A percentile compares a stretch with the other conserved stretches of the same genome.
These are phyloP conservation scores for Oxytropis ochrocephala DNA, from an alignment of 306 rosid genomes.

Conservation along the genomic window DNA sequence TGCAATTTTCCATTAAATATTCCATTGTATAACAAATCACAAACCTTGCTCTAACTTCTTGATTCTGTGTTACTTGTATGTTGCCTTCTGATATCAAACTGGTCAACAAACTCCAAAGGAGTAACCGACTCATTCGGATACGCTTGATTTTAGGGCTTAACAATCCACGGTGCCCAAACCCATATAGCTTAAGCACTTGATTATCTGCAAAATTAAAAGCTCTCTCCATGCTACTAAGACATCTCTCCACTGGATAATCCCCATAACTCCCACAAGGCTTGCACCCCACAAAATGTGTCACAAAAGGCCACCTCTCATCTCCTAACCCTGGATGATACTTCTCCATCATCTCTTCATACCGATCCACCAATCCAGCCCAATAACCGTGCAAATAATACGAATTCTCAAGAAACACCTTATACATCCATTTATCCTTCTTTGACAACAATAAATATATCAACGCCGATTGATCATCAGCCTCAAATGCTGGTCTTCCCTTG, in stretches of 20 bases:
- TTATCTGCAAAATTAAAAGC: conserved; percentile 96
- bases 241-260: conserved; percentile 90
- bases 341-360: conserved; percentile 94
- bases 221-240: conserved; percentile 96
- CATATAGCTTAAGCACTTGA: conserved; percentile 85
- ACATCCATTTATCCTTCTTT: conserved; percentile 87
- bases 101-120: conserved; percentile 72
- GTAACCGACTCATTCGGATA: conserved; percentile 74
- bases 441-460: conserved; percentile 81
- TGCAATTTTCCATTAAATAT: not conserved
- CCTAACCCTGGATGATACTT: conserved; percentile 95
- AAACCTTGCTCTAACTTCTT: conserved; percentile 35
- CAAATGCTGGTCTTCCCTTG: conserved; percentile 95
- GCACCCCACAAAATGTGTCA: conserved; percentile 95
- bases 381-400: conserved; percentile 91
- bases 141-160: conserved; percentile 94
- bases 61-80: conserved; percentile 24
- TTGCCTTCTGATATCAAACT: conserved; percentile 70
- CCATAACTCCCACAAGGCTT: conserved; percentile 99
- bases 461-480: conserved; percentile 95
- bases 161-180: conserved; percentile 84
- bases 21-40: not conserved
- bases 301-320: conserved; percentile 99
- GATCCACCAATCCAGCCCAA: conserved; percentile 96
- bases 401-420: conserved; percentile 86